Percentiles rank a stretch among this genome's conserved stretches.
These are phyloP conservation scores for Penicillium paradoxum DNA, from an alignment of 495 filamentous ascomycete genomes.

Conservation along the genomic window DNA sequence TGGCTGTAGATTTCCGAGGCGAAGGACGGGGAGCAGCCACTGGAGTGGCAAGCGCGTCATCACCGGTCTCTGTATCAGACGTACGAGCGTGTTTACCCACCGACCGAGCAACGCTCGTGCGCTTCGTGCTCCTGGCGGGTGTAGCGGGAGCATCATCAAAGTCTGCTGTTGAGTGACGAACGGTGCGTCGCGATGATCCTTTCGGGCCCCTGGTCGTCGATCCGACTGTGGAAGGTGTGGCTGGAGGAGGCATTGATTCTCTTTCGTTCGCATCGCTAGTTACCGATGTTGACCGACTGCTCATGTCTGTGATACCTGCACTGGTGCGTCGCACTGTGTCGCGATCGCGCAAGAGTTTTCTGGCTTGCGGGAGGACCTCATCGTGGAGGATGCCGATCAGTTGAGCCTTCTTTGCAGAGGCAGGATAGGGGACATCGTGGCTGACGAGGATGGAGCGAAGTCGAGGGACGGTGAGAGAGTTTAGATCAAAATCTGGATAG, in stretches of 20 bases:
- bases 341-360: constrained; percentile 66
- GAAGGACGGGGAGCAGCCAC: constrained; percentile 24
- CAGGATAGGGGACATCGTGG: constrained; percentile 77
- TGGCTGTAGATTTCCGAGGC: constrained; percentile 39
- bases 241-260: constrained; percentile 44
- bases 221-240: constrained; percentile 40
- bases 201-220: constrained; percentile 40
- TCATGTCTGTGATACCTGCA: constrained; percentile 79
- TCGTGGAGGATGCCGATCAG: constrained; percentile 79
- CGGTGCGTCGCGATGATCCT: constrained; percentile 37
- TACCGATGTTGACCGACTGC: constrained; percentile 48
- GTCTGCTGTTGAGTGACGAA: constrained; percentile 33
- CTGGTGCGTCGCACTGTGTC: constrained; percentile 74
- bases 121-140: constrained; percentile 23
- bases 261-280: constrained; percentile 42
- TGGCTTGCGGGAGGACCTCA: constrained; percentile 70
- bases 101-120: constrained; percentile 30
- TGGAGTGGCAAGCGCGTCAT: constrained; percentile 36
- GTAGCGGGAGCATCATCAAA: constrained; percentile 32
- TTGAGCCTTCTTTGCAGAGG: constrained; percentile 81
- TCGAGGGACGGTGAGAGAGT: constrained; percentile 73
- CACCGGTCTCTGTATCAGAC: constrained; percentile 46
- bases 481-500: constrained; percentile 75
- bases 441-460: constrained; percentile 85
- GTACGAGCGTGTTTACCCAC: constrained; percentile 52